Evolutionary conservation across 2,329 filamentous ascomycete species (phyloP), one percentile per base, ranked within the genome.

Genomic region (Ophiostoma sp.): DNA sequence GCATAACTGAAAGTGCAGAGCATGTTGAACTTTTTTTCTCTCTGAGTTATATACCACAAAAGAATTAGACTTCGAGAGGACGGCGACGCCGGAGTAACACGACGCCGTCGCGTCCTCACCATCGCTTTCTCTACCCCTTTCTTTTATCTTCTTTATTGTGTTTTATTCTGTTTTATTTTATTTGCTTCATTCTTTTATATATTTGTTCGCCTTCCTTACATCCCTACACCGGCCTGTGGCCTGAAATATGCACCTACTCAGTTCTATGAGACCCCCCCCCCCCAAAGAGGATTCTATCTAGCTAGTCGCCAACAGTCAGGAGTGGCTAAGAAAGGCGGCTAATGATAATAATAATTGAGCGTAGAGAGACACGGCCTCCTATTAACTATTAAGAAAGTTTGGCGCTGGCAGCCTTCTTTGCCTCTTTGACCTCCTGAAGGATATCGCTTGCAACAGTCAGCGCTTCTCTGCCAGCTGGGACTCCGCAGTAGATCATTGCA

Each of bases 311-410:
- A 48, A 48, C 22, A 52, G 19, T 52, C 48, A 52, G 48, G 48
- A 52, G 48, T 52, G 48, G 48, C 48, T 52, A 52, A 52, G 48
- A 52, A 52, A 52, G 48, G 48, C 19, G 48, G 48, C 22, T 52
- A 52, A 48, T 48, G 17, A 48, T 48, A 48, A 48, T 48, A 48
- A 48, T 48, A 48, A 48, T 48, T 48, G 45, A 17, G 45, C 17
- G 45, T 48, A 48, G 22, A 52, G 48, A 9, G 5, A 52, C 22
- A 52, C 22, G 48, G 48, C 48, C 48, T 52, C n/a, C 22, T 52
- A 52, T 52, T 52, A 52, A 52, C 48, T 52, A 52, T 52, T 52
- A 52, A 52, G 48, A 52, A 52, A 52, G 48, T 52, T 52, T 52
- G 48, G 48, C 48, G 48, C 4, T 52, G 48, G 11, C 48, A 52